Base-by-base conservation (phyloP, 1,284 basidiomycete genomes). In the Rhodofomes roseus region DNA sequence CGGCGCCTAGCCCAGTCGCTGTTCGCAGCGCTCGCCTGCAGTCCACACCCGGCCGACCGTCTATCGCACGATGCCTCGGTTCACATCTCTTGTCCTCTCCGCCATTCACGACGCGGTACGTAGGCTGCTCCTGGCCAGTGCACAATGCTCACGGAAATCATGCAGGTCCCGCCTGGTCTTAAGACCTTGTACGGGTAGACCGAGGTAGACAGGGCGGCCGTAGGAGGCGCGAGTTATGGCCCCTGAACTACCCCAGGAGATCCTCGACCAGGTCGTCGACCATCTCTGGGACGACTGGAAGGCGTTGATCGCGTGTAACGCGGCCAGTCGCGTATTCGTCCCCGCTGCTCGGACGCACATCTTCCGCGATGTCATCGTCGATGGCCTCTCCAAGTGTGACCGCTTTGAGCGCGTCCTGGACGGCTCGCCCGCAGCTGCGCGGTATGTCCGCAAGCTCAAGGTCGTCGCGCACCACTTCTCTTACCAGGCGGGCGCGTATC, bases 241-340 rank as follows among this genome's bases (percentile, higher is more conserved):
- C 37, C 39, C 27, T 12, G 40, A 31, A 36, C 23, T 58, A 18
- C 56, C 56, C 12, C 56, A 66, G 46, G 76, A 78, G 63, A 64
- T 77, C 23, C 57, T 70, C 27, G 75, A 77, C 63, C 62, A 71
- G 29, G 64, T 73, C 52, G 69, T 77, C 43, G 74, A 74, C 61
- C 70, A 70, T 52, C 67, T 74, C 8, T 72, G 73, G 64, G 65
- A 70, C 59, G 74, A 78, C 62, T 51, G 34, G 23, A 20, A 52
- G 4, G 56, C 71, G n/a, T 71, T 78, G 56, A 60, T 61, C 55
- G 58, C 70, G 1, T 77, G 75, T 63, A 71, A 70, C 53, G 66
- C 75, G 16, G 69, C 72, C 4, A 73, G 70, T 65, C 72, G 70
- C 56, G 59, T 66, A 2, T 76, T 72, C 71, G 63, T 73, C 31